Base-by-base conservation (phyloP, 2,329 filamentous ascomycete species). In the Hypoxylon sp. region DNA sequence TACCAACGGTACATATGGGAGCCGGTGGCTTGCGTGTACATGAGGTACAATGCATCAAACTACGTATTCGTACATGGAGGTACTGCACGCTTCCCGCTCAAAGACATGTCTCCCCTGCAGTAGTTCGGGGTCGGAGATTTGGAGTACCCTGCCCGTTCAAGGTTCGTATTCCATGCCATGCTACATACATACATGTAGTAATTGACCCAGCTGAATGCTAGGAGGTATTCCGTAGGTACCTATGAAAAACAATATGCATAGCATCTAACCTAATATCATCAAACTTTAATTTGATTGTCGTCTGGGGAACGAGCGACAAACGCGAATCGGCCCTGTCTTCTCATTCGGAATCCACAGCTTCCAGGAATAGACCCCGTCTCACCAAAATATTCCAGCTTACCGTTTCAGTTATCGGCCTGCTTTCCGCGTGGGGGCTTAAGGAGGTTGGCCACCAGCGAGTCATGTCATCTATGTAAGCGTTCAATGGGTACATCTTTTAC, bases 51-150 rank as follows among this genome's bases (percentile, higher is more conserved):
- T 50, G 53, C 50, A 61, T 60, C 56, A 54, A 39, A 22, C 48
- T 50, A 47, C 47, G 28, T 62, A 60, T 52, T 43, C 48, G 54
- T 58, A 59, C 54, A 59, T 54, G 56, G 24, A 26, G 24, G 65
- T 46, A 62, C 62, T 68, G 62, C 59, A 65, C 52, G 56, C 50
- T 65, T 63, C 62, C 62, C 65, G 65, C 62, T 56, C 56, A 43
- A 60, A 59, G 58, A 59, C 43, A 53, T 28, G 50, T 50, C 52
- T 62, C 65, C 65, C 65, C 62, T 68, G 65, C 65, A 68, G 65
- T 68, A 65, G 65, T 56, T 62, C 54, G 55, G 41, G 55, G 48
- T 54, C 59, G 58, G 59, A 56, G 54, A 63, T 61, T 65, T 62
- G 41, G 59, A 41, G 56, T 57, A 62, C 56, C 62, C 59, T 59